Conservation (phyloP, 2,329 filamentous ascomycete species). For the Fusarium coffeatum region DNA sequence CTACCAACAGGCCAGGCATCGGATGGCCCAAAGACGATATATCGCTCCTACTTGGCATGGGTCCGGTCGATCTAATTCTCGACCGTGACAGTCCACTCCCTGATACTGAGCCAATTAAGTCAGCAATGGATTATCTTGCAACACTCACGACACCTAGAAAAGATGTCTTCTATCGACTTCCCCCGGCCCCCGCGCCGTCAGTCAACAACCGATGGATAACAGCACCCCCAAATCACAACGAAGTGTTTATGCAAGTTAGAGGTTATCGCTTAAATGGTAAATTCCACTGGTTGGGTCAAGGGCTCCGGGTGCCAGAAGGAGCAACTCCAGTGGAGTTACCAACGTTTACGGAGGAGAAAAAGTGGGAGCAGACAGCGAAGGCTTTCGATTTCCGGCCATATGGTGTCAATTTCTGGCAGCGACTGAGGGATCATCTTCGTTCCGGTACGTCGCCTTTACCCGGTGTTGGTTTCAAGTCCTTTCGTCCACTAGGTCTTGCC, state of each 20-base stretch:
- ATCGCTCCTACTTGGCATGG: not conserved
- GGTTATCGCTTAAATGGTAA: not conserved
- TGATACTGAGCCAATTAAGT: not conserved
- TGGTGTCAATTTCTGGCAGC: not conserved
- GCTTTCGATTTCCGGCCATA: not conserved
- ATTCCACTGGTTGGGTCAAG: not conserved
- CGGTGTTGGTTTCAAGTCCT: not conserved
- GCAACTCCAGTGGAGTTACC: not conserved
- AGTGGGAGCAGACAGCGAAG: not conserved
- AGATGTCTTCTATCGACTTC: not conserved
- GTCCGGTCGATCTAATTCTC: not conserved
- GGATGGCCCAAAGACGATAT: not conserved
- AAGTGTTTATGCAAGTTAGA: not conserved
- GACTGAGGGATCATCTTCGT: not conserved
- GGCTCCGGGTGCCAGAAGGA: not conserved
- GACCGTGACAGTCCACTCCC: not conserved
- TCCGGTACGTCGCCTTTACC: not conserved
- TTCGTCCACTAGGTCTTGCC: not conserved
- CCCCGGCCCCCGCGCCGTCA: not conserved
- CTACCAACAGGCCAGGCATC: not conserved
- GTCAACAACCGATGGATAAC: not conserved
- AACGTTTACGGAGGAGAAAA: not conserved
- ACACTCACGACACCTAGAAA: not conserved
- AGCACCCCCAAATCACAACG: not conserved
- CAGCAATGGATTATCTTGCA: not conserved